These are phyloP conservation scores for Graphilbum ipis-grandicollis DNA, from an alignment of 2,329 filamentous ascomycete genomes.

Conservation along the genomic window DNA sequence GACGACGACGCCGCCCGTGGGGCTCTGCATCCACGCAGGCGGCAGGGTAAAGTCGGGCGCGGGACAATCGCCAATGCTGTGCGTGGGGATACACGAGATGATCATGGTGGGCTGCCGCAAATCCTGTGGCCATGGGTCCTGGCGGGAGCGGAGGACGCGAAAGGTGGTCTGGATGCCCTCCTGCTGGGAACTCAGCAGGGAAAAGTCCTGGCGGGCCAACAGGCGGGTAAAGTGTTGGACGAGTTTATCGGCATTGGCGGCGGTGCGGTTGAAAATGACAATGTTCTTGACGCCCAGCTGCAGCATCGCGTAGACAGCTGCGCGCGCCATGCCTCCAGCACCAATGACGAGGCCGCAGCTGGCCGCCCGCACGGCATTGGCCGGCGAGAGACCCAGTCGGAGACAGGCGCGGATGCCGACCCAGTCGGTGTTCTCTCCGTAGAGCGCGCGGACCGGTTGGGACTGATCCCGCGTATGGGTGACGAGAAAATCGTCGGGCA, in stretches of 20 bases:
- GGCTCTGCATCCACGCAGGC: constrained; percentile 47
- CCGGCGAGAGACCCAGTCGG: constrained; percentile 47
- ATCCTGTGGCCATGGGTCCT: constrained; percentile 43
- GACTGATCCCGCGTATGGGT: constrained; percentile 38
- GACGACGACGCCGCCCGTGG: constrained; percentile 54
- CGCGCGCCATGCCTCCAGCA: constrained; percentile 55
- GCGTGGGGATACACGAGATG: constrained; percentile 57
- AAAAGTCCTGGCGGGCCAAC: background rate
- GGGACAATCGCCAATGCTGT: constrained; percentile 38
- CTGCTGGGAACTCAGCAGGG: background rate
- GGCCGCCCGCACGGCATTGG: constrained; percentile 37
- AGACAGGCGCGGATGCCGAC: constrained; percentile 33
- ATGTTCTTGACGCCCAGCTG: constrained; percentile 57
- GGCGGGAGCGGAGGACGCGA: constrained; percentile 35
- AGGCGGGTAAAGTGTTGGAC: constrained; percentile 46
- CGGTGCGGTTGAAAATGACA: constrained; percentile 52
- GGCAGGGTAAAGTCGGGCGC: constrained; percentile 55
- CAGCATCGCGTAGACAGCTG: constrained; percentile 55
- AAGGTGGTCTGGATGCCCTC: constrained; percentile 18
- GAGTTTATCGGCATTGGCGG: constrained; percentile 40
- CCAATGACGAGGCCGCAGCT: constrained; percentile 40
- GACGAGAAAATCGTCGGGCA: constrained; percentile 28
- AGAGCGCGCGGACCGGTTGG: constrained; percentile 43
- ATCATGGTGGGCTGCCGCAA: constrained; percentile 52
- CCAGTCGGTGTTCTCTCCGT: constrained; percentile 32